Percentiles rank a stretch among this genome's conserved stretches.
These are phyloP conservation scores for Candida glucosophila DNA, from an alignment of 1,139 yeast species.

Conservation along the genomic window DNA sequence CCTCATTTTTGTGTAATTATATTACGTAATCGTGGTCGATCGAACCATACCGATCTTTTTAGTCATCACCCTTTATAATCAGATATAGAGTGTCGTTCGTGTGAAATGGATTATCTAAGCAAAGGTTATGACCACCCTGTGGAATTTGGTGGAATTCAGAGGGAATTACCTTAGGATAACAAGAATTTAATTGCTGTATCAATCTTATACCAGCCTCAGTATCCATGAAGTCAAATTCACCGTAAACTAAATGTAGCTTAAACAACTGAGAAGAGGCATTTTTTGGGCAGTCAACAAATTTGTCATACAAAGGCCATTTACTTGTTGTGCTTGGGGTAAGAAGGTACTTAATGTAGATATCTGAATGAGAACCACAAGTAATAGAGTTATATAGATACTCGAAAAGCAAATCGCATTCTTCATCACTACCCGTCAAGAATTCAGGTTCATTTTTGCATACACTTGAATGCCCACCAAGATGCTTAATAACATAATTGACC, in stretches of 20 bases:
- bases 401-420: conserved; percentile 39
- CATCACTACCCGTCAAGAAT: conserved; percentile 29
- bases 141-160: conserved; percentile 17
- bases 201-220: conserved; percentile 59
- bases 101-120: conserved; percentile 41
- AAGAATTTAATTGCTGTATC: conserved; percentile 23
- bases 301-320: conserved; percentile 64
- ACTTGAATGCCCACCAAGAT: conserved; percentile 23
- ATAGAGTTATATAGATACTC: conserved; percentile 55
- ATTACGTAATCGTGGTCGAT: not conserved
- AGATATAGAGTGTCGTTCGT: conserved; percentile 34
- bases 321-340: conserved; percentile 75
- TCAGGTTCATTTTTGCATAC: conserved; percentile 20
- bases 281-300: conserved; percentile 28
- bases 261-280: conserved; percentile 18
- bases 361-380: conserved; percentile 55
- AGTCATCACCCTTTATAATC: not conserved
- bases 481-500: conserved; percentile 31
- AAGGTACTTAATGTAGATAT: conserved; percentile 53
- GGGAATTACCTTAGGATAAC: conserved; percentile 7
- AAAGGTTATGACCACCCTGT: conserved; percentile 41
- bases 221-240: conserved; percentile 85
- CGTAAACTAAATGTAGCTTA: conserved; percentile 56
- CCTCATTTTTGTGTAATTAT: too few species aligned
- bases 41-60: not conserved